Conservation (phyloP, 352 stramenopile species). For the Phytophthora cryptogea region DNA sequence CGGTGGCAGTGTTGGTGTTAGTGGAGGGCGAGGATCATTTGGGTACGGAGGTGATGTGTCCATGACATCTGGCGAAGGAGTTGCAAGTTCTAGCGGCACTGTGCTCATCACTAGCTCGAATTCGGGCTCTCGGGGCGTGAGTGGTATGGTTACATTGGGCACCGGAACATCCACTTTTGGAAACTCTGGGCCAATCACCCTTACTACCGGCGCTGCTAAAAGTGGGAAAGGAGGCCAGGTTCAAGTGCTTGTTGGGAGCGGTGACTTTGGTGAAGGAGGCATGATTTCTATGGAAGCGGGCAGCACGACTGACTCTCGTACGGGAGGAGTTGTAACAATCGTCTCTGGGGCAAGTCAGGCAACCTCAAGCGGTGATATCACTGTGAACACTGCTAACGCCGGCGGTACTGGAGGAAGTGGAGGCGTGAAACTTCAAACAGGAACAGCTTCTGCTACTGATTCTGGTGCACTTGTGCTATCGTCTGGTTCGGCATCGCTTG, state of each 20-base stretch:
- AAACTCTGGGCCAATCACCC: constrained; percentile 55
- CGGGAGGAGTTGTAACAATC: constrained; percentile 62
- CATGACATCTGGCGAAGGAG: constrained; percentile 52
- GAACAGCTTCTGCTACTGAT: constrained; percentile 52
- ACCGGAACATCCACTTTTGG: constrained; percentile 54
- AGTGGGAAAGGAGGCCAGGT: constrained; percentile 60
- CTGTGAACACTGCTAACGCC: constrained; percentile 61
- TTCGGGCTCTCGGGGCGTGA: constrained; percentile 54
- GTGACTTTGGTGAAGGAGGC: constrained; percentile 85
- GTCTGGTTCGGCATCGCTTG: constrained; percentile 58
- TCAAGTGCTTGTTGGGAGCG: constrained; percentile 56
- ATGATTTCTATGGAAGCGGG: constrained; percentile 76
- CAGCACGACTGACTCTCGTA: constrained; percentile 60
- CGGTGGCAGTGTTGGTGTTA: constrained; percentile 80
- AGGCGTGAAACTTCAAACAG: constrained; percentile 57
- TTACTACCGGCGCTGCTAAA: constrained; percentile 58
- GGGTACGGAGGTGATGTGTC: constrained; percentile 68
- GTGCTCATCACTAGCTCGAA: constrained; percentile 53
- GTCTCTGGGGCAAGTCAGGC: constrained; percentile 64
- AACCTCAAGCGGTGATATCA: constrained; percentile 74
- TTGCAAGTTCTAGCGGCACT: constrained; percentile 57
- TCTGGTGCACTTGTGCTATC: constrained; percentile 61
- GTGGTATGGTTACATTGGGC: constrained; percentile 42
- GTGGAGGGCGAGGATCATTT: constrained; percentile 68
- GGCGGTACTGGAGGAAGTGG: constrained; percentile 64